Base-by-base conservation (phyloP, 2,329 filamentous ascomycete genomes). In the Cladophialophora psammophila region DNA sequence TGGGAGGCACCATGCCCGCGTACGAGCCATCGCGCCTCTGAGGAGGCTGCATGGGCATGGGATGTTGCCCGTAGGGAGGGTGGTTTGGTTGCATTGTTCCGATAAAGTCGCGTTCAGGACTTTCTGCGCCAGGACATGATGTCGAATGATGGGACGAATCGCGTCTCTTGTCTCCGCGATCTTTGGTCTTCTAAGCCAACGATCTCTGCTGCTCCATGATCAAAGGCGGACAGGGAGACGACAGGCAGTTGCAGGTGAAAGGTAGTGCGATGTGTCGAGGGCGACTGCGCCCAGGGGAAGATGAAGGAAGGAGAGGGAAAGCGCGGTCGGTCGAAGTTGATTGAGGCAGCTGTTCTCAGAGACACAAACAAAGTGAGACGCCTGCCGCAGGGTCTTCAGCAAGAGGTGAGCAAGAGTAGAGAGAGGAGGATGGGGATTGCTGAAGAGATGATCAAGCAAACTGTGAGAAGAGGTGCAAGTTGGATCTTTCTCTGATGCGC, bases 41-140 rank as follows among this genome's bases (percentile, higher is more conserved):
- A 31, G 81, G 78, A 70, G 80, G 79, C 63, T 82, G 81, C 75
- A 83, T 83, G 52, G 83, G 82, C 63, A 82, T 81, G 76, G 74
- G 66, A 50, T 70, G 73, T 74, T 82, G 81, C 79, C 80, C 80
- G 77, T 82, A 74, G 56, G 32, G 80, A 42, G 66, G 64, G 52
- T 70, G 68, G 40, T 70, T 70, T 65, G 62, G 63, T 55, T 70
- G 68, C 77, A 79, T 81, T 71, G 76, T 76, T 73, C 10, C 18
- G 32, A 52, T 53, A 26, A 63, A 55, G 67, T 68, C 65, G 68
- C 68, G 65, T 69, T 66, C 58, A 70, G 34, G 60, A 58, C 66
- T 61, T 64, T 65, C 55, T 63, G 60, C 68, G 68, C 62, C 65
- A 69, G 68, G 64, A 67, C 68, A 69, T 70, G 52, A 54, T 68